phyloP scores from a whole-genome alignment of 2,329 filamentous ascomycete genomes.

The Herpotrichia juniperi region DNA sequence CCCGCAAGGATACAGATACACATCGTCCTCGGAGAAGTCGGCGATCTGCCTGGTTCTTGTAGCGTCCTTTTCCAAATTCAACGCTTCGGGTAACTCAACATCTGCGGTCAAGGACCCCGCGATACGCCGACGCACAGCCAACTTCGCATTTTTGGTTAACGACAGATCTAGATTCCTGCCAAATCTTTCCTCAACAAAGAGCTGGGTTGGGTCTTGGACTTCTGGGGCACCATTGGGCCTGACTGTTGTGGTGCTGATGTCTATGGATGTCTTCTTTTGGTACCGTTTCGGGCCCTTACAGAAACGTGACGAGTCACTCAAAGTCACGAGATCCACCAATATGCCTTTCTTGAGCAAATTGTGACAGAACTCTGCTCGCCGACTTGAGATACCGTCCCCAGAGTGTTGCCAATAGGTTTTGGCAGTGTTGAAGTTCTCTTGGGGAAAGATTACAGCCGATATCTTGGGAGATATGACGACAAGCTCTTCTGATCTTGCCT shows the following conservation, averaged over 20 bases:
- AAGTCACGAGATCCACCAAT: conserved; percentile 58
- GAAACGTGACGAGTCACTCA: conserved; percentile 46
- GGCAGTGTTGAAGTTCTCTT: conserved; percentile 71
- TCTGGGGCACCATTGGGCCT: conserved; percentile 42
- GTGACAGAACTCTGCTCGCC: conserved; percentile 88
- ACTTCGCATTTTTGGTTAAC: conserved; percentile 79
- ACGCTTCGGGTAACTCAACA: conserved; percentile 67
- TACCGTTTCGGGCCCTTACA: conserved; percentile 81
- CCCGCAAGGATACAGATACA: conserved; percentile 85
- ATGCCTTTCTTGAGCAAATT: conserved; percentile 73
- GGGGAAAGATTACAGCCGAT: conserved; percentile 70
- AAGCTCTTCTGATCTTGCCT: conserved; percentile 54
- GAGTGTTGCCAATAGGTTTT: conserved; percentile 98
- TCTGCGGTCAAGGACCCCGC: conserved; percentile 81
- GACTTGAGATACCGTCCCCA: conserved; percentile 89
- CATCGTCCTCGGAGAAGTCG: conserved; percentile 80
- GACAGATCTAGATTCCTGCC: conserved; percentile 86
- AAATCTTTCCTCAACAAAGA: conserved; percentile 95
- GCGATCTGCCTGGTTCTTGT: conserved; percentile 54
- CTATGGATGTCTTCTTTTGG: conserved; percentile 66
- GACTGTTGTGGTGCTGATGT: conserved; percentile 34
- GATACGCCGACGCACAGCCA: conserved; percentile 85
- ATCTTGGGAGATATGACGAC: conserved; percentile 53
- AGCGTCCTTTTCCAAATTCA: conserved; percentile 56
- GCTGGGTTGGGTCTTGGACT: conserved; percentile 70